phyloP scores from a whole-genome alignment of 106 monocot species.

The Phalaenopsis equestris region DNA sequence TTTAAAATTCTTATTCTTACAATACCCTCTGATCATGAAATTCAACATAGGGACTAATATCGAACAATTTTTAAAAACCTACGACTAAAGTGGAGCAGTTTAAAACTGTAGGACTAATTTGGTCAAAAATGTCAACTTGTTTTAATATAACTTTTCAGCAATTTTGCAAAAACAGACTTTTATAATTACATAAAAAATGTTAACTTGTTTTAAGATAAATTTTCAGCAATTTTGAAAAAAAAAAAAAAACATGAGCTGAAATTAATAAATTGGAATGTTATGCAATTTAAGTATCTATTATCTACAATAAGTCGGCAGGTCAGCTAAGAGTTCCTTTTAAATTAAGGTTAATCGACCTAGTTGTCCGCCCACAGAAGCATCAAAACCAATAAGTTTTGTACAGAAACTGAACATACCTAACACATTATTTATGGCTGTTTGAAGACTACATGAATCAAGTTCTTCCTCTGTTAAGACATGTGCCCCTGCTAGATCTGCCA shows the following conservation, averaged over 20 bases:
- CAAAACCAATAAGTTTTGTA: background rate
- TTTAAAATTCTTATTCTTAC: too few relatives aligned
- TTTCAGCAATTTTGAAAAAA: background rate
- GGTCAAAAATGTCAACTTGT: too few relatives aligned
- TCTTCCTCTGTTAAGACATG: slow-evolving; percentile 31
- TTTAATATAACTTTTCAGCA: background rate
- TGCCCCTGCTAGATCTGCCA: slow-evolving; percentile 35
- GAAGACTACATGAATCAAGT: slow-evolving; percentile 29
- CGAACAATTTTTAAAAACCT: too few relatives aligned
- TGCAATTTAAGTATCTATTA: background rate
- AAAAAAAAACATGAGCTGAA: background rate
- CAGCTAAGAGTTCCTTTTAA: background rate
- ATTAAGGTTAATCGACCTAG: background rate
- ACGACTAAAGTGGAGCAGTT: too few relatives aligned
- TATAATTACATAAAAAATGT: background rate
- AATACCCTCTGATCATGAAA: too few relatives aligned
- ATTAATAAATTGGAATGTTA: background rate
- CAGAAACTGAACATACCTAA: slow-evolving; percentile 17
- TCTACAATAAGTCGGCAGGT: background rate
- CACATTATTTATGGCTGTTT: slow-evolving; percentile 23
- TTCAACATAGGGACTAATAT: too few relatives aligned
- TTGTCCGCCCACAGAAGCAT: background rate
- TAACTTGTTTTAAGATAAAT: background rate
- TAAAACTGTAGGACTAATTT: too few relatives aligned
- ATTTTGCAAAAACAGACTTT: background rate